phyloP scores from a whole-genome alignment of 352 stramenopile genomes.

The Pythium chondricola region DNA sequence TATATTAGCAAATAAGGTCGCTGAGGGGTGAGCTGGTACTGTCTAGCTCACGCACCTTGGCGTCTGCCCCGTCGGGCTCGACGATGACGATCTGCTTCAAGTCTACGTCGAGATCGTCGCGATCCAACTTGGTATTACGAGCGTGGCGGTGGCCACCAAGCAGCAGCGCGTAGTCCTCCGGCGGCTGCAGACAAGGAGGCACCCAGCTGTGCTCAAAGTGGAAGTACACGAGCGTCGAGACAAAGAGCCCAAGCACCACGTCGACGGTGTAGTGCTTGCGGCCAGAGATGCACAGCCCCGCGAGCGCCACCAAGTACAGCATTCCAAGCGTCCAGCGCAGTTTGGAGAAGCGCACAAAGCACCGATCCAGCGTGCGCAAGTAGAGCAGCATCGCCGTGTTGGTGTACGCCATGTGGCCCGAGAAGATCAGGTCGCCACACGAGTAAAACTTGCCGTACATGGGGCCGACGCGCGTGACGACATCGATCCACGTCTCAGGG shows the following conservation, averaged over 20 bases:
- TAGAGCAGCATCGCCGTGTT: slow-evolving; percentile 35
- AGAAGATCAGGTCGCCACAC: slow-evolving; percentile 46
- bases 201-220: slow-evolving; percentile 38
- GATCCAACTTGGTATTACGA: neutral
- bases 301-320: slow-evolving; percentile 24
- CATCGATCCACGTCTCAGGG: slow-evolving; percentile 33
- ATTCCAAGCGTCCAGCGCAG: slow-evolving; percentile 22
- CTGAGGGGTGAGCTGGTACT: too few species aligned
- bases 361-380: slow-evolving; percentile 28
- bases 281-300: slow-evolving; percentile 26
- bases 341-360: slow-evolving; percentile 18
- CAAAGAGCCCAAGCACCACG: slow-evolving; percentile 30
- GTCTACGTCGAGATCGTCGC: neutral
- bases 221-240: slow-evolving; percentile 36
- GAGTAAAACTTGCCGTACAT: slow-evolving; percentile 37
- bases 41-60: too few species aligned
- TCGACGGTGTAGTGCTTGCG: slow-evolving; percentile 44
- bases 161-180: slow-evolving; percentile 2
- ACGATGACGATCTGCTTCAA: neutral
- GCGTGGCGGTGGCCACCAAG: neutral
- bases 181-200: slow-evolving; percentile 15
- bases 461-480: slow-evolving; percentile 31
- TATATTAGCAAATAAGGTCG: too few species aligned
- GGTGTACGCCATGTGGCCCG: slow-evolving; percentile 39
- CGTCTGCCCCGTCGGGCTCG: slow-evolving; percentile 1